These are phyloP conservation scores for Botrytis sinoallii DNA, from an alignment of 2,329 filamentous ascomycete species.

Conservation along the genomic window DNA sequence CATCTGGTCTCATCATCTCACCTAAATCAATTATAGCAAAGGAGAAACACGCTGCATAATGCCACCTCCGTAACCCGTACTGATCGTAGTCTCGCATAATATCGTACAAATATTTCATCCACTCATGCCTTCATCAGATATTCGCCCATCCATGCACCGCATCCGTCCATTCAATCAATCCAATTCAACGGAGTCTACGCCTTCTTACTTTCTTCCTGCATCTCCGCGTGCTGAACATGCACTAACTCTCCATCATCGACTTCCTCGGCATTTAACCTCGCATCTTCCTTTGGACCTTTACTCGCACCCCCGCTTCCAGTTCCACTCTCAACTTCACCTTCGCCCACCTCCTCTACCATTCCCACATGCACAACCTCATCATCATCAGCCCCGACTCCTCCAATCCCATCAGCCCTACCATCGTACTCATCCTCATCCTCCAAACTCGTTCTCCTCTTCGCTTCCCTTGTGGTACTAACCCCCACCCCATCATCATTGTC, in stretches of 20 bases:
- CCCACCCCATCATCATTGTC: conserved; percentile 15
- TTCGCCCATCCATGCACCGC: background rate
- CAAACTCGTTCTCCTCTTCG: conserved; percentile 37
- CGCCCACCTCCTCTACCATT: conserved; percentile 13
- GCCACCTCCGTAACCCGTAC: background rate
- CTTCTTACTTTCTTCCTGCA: conserved; percentile 24
- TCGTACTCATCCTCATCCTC: conserved; percentile 38
- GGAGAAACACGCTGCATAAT: background rate
- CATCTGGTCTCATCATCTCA: background rate
- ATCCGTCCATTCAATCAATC: background rate
- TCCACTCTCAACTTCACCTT: background rate
- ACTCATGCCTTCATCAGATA: background rate
- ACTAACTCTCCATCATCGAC: conserved; percentile 28
- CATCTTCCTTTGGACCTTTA: background rate
- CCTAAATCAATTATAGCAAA: background rate
- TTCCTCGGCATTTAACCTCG: background rate
- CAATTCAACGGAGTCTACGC: background rate
- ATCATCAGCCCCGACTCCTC: conserved; percentile 20
- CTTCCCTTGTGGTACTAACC: conserved; percentile 35
- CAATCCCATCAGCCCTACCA: conserved; percentile 33
- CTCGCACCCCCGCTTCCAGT: background rate
- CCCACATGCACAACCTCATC: conserved; percentile 30
- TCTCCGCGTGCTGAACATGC: conserved; percentile 33
- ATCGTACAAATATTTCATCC: conserved; percentile 5
- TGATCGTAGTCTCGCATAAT: background rate